Base-by-base conservation (phyloP, 2,329 filamentous ascomycete species). In the Penicillium sp. region DNA sequence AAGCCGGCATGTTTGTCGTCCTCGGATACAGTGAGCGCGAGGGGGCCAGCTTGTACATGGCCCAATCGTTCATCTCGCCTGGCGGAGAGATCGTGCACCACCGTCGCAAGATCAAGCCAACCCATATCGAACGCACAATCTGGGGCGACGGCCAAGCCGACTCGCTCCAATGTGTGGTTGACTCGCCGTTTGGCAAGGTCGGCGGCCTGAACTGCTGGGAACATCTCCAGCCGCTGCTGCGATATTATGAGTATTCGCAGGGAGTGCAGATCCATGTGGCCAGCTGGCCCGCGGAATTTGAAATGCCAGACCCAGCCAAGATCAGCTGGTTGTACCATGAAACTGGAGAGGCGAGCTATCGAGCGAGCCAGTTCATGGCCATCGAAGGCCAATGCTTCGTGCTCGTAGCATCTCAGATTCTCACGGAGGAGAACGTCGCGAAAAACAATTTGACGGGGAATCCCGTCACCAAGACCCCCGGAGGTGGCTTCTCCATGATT, bases 71-170 rank as follows among this genome's bases (percentile, higher is more conserved):
- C 6, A 71, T 77, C 40, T 63, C 57, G 1, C 53, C 61, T 0
- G 54, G 67, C 15, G 73, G 73, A 1, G 60, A 70, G 17, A 29
- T 76, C 7, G 38, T 62, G 7, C 49, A 64, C 4, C 58, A 67
- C 30, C 67, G 72, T 4, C 64, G 71, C n/a, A 76, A 76, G 56
- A 62, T 75, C 53, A 76, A 76, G 56, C 68, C 72, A 0, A 76
- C 71, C 0, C 70, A 75, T 40, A 67, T 75, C 51, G 73, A 76
- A 51, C 62, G 70, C 1, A 68, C 67, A 5, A 41, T 74, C 18
- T 76, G 65, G 16, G 72, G 71, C 2, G 72, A 75, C n/a, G 70
- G 35, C 1, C 18, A 36, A n/a, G 46, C 11, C 10, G 50, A 50
- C 2, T 57, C 56, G 14, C 49, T 74, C 7, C 51, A 58, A n/a